Evolutionary conservation across 2,329 filamentous ascomycete genomes (phyloP).

Genomic region (Ceratocystis diversiconidia): DNA sequence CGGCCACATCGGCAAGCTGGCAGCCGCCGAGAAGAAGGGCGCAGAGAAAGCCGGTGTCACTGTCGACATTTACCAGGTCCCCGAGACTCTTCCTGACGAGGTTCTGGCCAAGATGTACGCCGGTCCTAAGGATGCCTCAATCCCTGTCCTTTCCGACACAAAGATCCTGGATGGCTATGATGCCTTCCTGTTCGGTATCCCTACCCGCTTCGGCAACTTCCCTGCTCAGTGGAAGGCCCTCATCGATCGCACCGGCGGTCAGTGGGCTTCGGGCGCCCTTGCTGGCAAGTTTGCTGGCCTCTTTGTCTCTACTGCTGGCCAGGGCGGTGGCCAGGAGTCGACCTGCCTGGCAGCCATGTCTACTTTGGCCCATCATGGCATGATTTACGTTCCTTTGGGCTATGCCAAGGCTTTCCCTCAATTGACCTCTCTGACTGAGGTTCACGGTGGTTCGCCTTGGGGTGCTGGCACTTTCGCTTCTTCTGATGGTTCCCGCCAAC

Average conservation of each 20-base stretch:
- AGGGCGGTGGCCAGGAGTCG: slow-evolving; percentile 84
- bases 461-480: slow-evolving; percentile 81
- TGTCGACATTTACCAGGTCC: slow-evolving; percentile 72
- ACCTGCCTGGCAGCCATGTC: slow-evolving; percentile 70
- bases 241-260: slow-evolving; percentile 79
- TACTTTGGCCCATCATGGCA: slow-evolving; percentile 82
- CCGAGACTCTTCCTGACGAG: slow-evolving; percentile 74
- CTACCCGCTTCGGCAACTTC: slow-evolving; percentile 94
- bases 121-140: slow-evolving; percentile 53
- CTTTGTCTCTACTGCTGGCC: slow-evolving; percentile 75
- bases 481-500: slow-evolving; percentile 71
- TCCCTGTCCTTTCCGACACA: slow-evolving; percentile 49
- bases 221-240: slow-evolving; percentile 88
- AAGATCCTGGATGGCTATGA: slow-evolving; percentile 59
- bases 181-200: slow-evolving; percentile 83
- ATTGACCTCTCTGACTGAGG: slow-evolving; percentile 58
- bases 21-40: slow-evolving; percentile 80
- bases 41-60: slow-evolving; percentile 75
- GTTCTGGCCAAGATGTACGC: slow-evolving; percentile 86
- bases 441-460: slow-evolving; percentile 81
- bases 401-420: slow-evolving; percentile 66
- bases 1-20: slow-evolving; percentile 73
- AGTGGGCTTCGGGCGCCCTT: slow-evolving; percentile 66
- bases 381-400: slow-evolving; percentile 90
- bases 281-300: slow-evolving; percentile 81